Base-by-base conservation (phyloP, 169 alveolate species). In the Plasmodium reichenowi region DNA sequence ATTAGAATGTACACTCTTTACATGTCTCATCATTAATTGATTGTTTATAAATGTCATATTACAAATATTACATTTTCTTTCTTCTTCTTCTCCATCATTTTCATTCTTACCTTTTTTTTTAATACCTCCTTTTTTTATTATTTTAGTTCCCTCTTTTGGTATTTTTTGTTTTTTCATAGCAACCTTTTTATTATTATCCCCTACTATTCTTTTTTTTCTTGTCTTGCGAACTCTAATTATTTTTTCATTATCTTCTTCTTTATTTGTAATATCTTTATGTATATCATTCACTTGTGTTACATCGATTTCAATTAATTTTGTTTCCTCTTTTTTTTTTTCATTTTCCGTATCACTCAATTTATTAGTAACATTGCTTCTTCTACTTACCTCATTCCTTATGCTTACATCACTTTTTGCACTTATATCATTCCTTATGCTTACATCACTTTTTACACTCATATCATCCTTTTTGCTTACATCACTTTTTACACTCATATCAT, bases 11-110 rank as follows among this genome's bases (percentile, higher is more conserved):
- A 78, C 89, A 13, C 89, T 78, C 26, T 26, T 78, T 24, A 78
- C 2, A 50, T 78, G 89, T 78, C 89, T 64, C 20, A 48, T 62
- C 89, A 78, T 78, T 78, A 78, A 78, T 50, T 63, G 64, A 3
- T 56, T 64, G 22, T 78, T 78, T 64, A 26, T 60, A 78, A 78
- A 78, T 24, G 54, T 15, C 6, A 45, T 1, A 20, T 66, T 78
- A 26, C 89, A 78, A n/a, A 78, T 20, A 56, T 66, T 78, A 45
- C 89, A 78, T 22, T 78, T 78, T 32, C 89, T 63, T 50, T 67
- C 17, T 64, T 63, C 78, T 20, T 50, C 54, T 8, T 64, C 78
- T 5, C 59, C 5, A 29, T 3, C 15, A 59, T 45, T 78, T 22
- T 29, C 29, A 26, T 17, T 38, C 17, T 29, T 56, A 2, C 2